phyloP scores from a whole-genome alignment of 139 green algal genomes.

The Trebouxia sp. region DNA sequence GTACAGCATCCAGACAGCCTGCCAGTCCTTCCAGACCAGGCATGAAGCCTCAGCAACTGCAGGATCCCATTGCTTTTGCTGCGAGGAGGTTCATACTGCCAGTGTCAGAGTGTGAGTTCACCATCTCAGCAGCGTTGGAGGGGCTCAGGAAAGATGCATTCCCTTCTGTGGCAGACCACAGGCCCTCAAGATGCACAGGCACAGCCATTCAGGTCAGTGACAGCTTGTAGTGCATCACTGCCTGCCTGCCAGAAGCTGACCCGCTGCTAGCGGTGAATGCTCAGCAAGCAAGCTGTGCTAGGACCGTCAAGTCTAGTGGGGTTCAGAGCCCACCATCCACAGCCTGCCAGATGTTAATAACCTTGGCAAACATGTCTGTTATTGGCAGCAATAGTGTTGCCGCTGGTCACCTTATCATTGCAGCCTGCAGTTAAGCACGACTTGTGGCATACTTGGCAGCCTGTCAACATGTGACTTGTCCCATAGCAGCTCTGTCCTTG shows the following conservation, averaged over 20 bases:
- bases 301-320: too few species aligned
- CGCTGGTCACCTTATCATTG: too few species aligned
- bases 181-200: conserved; percentile 86
- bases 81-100: conserved; percentile 76
- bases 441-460: too few species aligned
- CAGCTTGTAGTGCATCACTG: background rate
- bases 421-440: too few species aligned
- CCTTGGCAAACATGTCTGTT: too few species aligned
- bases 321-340: too few species aligned
- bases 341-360: too few species aligned
- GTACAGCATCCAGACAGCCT: conserved; percentile 1
- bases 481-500: too few species aligned
- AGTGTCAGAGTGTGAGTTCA: conserved; percentile 91
- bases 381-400: too few species aligned
- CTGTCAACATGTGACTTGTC: too few species aligned
- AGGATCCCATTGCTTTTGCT: conserved; percentile 33
- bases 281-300: too few species aligned
- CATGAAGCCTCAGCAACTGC: conserved; percentile 19
- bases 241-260: background rate
- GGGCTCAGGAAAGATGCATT: conserved; percentile 90
- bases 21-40: conserved; percentile 19
- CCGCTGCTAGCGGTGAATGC: background rate
- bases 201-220: conserved; percentile 86
- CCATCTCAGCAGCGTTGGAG: conserved; percentile 84
- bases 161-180: conserved; percentile 66